Evolutionary conservation across 2,329 filamentous ascomycete genomes (phyloP), one percentile per base, ranked within the genome.

Genomic region (Juglanconis juglandina): DNA sequence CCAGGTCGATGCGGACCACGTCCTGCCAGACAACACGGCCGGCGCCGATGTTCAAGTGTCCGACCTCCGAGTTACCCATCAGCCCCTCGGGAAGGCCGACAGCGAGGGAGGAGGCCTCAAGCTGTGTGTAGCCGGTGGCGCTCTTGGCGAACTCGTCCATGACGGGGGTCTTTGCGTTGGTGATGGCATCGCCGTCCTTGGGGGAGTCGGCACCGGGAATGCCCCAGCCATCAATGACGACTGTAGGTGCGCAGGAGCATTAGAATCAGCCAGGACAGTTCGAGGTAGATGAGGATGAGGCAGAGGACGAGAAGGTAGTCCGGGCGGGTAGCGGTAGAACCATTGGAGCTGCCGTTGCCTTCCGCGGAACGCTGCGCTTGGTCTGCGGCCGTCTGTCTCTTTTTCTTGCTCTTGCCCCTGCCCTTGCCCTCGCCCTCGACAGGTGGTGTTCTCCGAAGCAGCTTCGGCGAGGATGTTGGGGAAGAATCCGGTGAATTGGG

Each of bases 201-300:
- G 90, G 90, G 60, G 92, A 96, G 61, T 87, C 79, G 67, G 89
- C 88, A 65, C 87, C 87, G 70, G 93, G 86, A 70, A 98, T 86
- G 73, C 95, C 95, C 95, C 95, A 99, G 72, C 95, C 95, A 80
- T 99, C 95, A 82, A 99, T 99, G 79, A 98, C 95, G 85, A 99
- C 90, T 92, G 72, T 73, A 73, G 54, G 74, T 75, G 66, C 77
- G 77, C 67, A 81, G 72, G 54, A 85, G 71, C 72, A 84, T 73
- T 69, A 82, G 75, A 63, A 83, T 84, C 82, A 86, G 82, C 82
- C 81, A 86, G 61, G 76, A 78, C 60, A 84, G 68, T 72, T 86
- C 81, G 60, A 86, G 71, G 67, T 85, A 85, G 60, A 84, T 68
- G 65, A 86, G 75, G 64, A 81, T 72, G 67, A 82, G 84, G 69